Percentiles rank a stretch among this genome's conserved stretches.
These are phyloP conservation scores for Oryza glaberrima DNA, from an alignment of 176 grass and related monocot species.

Conservation along the genomic window DNA sequence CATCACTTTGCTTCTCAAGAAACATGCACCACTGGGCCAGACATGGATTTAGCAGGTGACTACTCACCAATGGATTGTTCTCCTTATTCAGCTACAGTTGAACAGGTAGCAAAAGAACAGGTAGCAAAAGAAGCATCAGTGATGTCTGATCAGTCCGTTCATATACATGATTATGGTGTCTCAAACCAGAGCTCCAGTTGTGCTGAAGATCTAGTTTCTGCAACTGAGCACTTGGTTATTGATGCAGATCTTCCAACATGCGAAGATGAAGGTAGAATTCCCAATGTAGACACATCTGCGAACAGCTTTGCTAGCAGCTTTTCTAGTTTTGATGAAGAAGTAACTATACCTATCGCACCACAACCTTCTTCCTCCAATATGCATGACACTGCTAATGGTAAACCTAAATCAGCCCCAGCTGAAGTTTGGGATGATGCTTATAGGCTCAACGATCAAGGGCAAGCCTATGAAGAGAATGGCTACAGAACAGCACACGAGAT, in stretches of 20 bases:
- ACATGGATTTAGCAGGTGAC: constrained; percentile 51
- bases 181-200: constrained; percentile 39
- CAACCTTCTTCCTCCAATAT: constrained; percentile 39
- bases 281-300: constrained; percentile 35
- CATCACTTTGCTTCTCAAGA: constrained; percentile 45
- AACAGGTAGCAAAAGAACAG: constrained; percentile 55
- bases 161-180: constrained; percentile 27
- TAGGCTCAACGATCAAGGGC: constrained; percentile 19
- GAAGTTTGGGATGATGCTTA: constrained; percentile 42
- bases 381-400: constrained; percentile 30
- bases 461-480: constrained; percentile 35
- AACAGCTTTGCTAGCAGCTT: constrained; percentile 47
- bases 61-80: constrained; percentile 95
- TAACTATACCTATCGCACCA: neutral
- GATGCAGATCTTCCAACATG: constrained; percentile 35
- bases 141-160: constrained; percentile 41
- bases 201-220: constrained; percentile 56
- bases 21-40: constrained; percentile 33
- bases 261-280: constrained; percentile 39
- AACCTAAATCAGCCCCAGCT: constrained; percentile 10
- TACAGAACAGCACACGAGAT: constrained; percentile 1
- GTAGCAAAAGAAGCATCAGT: constrained; percentile 44
- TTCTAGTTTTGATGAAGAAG: constrained; percentile 54
- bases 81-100: constrained; percentile 54
- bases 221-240: constrained; percentile 61